These are phyloP conservation scores for Fusarium tricinctum DNA, from an alignment of 2,329 filamentous ascomycete genomes.

Conservation along the genomic window DNA sequence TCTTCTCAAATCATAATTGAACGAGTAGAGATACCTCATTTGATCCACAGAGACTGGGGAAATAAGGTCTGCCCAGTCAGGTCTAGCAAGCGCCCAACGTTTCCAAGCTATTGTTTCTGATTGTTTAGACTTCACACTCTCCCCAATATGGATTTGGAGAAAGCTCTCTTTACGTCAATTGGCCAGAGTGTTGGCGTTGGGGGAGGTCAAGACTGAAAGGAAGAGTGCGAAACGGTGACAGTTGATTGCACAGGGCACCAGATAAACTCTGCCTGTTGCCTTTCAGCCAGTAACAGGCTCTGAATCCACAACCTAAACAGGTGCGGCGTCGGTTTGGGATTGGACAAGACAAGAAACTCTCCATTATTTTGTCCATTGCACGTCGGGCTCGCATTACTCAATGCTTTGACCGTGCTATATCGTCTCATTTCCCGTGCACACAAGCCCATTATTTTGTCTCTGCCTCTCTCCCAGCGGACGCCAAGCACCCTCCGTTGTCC, in stretches of 20 bases:
- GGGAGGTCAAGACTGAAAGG: background rate
- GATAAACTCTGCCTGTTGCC: background rate
- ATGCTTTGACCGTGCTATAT: conserved; percentile 12
- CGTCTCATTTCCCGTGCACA: conserved; percentile 37
- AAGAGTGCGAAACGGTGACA: conserved; percentile 20
- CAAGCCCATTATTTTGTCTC: conserved; percentile 24
- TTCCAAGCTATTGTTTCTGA: conserved; percentile 35
- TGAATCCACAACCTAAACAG: conserved; percentile 11
- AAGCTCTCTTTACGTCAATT: conserved; percentile 16
- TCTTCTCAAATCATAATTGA: background rate
- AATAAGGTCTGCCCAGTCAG: conserved; percentile 11
- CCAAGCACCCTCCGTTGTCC: conserved; percentile 23
- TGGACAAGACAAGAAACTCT: conserved; percentile 32
- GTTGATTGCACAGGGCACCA: conserved; percentile 28
- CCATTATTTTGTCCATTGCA: background rate
- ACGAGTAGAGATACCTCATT: background rate
- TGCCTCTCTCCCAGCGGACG: background rate
- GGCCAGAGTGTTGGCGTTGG: background rate
- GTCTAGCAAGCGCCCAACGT: conserved; percentile 20
- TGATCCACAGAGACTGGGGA: background rate
- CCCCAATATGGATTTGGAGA: conserved; percentile 7
- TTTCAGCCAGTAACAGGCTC: no score
- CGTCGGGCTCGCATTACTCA: background rate
- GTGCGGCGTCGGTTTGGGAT: conserved; percentile 25
- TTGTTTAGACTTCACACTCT: conserved; percentile 19